Percentiles rank a stretch among this genome's conserved stretches.
Evolutionary conservation across 441 rosid species (phyloP).

Genomic region (Brassica balearica): DNA sequence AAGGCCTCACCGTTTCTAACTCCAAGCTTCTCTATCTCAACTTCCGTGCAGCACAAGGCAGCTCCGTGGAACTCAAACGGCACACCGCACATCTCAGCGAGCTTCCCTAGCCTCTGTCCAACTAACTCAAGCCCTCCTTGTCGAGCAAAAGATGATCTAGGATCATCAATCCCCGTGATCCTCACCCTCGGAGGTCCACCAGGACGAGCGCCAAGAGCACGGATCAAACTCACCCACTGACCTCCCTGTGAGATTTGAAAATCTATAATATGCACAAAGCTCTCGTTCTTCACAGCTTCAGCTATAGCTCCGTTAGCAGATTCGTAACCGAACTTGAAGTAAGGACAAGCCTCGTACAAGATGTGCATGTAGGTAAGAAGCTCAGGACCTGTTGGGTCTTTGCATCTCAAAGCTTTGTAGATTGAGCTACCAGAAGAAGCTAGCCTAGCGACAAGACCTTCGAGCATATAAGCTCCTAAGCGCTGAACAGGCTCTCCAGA

Average conservation of each 20-base stretch:
- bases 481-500: slow-evolving; percentile 91
- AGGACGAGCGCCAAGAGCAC: slow-evolving; percentile 81
- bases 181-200: slow-evolving; percentile 87
- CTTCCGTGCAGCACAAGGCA: slow-evolving; percentile 63
- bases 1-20: slow-evolving; percentile 75
- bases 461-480: slow-evolving; percentile 86
- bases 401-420: slow-evolving; percentile 79
- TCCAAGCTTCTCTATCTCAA: slow-evolving; percentile 67
- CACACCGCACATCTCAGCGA: slow-evolving; percentile 73
- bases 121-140: slow-evolving; percentile 86
- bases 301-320: slow-evolving; percentile 97
- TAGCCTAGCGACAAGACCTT: slow-evolving; percentile 83
- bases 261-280: slow-evolving; percentile 78
- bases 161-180: slow-evolving; percentile 87
- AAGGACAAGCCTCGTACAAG: slow-evolving; percentile 89
- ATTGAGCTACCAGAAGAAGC: slow-evolving; percentile 84
- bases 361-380: slow-evolving; percentile 88
- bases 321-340: slow-evolving; percentile 92
- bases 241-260: slow-evolving; percentile 81
- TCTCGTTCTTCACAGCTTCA: slow-evolving; percentile 83
- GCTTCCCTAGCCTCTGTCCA: slow-evolving; percentile 65
- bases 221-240: slow-evolving; percentile 92
- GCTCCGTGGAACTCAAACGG: slow-evolving; percentile 80
- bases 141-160: slow-evolving; percentile 75
- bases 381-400: slow-evolving; percentile 76